These are phyloP conservation scores for Bullera alba DNA, from an alignment of 768 basidiomycete genomes.

Conservation along the genomic window DNA sequence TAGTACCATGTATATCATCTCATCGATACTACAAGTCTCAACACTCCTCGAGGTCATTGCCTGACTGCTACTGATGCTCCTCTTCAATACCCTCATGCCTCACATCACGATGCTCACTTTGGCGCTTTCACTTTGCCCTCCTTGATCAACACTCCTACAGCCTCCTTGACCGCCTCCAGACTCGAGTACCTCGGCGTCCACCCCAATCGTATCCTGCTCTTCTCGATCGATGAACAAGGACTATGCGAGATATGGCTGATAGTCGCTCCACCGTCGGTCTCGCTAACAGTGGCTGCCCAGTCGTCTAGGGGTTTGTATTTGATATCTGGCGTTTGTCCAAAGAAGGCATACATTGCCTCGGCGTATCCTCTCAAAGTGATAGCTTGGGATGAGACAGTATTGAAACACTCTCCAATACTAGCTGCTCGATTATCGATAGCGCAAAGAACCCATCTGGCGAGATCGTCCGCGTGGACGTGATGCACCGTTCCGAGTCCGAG, in stretches of 20 bases:
- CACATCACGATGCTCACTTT: too few relatives aligned
- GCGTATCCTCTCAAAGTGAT: conserved; percentile 2
- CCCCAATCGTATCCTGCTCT: conserved; percentile 1
- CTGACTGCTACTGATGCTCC: too few relatives aligned
- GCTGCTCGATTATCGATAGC: conserved; percentile 1
- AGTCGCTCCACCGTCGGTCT: neutral
- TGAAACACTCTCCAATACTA: conserved; percentile 6
- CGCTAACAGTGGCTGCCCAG: neutral
- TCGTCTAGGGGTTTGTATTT: neutral
- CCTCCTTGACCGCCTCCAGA: conserved; percentile 5
- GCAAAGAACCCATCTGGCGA: neutral
- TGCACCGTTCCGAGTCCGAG: conserved; percentile 5
- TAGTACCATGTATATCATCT: too few relatives aligned
- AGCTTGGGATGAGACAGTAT: conserved; percentile 5
- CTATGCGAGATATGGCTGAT: conserved; percentile 2
- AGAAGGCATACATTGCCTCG: conserved; percentile 2
- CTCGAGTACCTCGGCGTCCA: conserved; percentile 2
- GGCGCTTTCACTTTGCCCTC: neutral
- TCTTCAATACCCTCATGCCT: too few relatives aligned
- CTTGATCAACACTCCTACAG: neutral
- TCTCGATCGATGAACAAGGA: conserved; percentile 4
- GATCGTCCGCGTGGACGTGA: conserved; percentile 7
- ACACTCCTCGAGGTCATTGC: too few relatives aligned
- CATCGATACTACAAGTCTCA: too few relatives aligned
- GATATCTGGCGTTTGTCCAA: conserved; percentile 1